Evolutionary conservation across 805 yeast species (phyloP), one percentile per base, ranked within the genome.

Genomic region (Candida berthetii): DNA sequence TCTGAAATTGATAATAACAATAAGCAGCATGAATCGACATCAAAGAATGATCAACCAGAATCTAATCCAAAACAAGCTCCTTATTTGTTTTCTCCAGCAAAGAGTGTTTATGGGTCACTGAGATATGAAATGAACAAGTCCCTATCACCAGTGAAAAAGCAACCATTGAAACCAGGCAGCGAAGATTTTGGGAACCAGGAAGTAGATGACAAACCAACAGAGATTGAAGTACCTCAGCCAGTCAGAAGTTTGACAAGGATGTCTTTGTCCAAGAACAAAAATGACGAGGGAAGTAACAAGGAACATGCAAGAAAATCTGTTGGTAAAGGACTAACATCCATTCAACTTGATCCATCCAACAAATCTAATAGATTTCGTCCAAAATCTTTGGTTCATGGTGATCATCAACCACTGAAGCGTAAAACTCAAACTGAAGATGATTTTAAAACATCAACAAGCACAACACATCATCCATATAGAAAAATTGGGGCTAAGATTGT

Each of bases 11-110:
- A 32, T 13, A 22, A 31, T 7, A 35, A n/a, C 14, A 5, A 31
- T 13, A 13, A 24, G 7, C 34, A 19, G 7, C 5, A 38, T 31
- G 18, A 20, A 37, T 16, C 24, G 33, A 6, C 36, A 33, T 16
- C 18, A 6, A 40, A 38, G 3, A 36, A 43, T 31, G 37, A 42
- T 15, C 45, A 45, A 2, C 37, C 42, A 19, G 46, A 43, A 31
- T 41, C 43, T 18, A 46, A 43, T 32, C 35, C 47, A 22, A 22
- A 22, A 22, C 25, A 22, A 22, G 25, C 25, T 6, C 25, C 25
- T 7, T 22, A 22, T 22, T 46, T 44, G 27, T 52, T 56, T 35
- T 52, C 61, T 2, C 61, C 61, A 11, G 59, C 55, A 13, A 52
- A 49, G 36, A 55, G 58, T 20, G 47, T 54, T 9, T 56, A 55